Base-by-base conservation (phyloP, 2,329 filamentous ascomycete genomes). In the Penicillium griseofulvum region DNA sequence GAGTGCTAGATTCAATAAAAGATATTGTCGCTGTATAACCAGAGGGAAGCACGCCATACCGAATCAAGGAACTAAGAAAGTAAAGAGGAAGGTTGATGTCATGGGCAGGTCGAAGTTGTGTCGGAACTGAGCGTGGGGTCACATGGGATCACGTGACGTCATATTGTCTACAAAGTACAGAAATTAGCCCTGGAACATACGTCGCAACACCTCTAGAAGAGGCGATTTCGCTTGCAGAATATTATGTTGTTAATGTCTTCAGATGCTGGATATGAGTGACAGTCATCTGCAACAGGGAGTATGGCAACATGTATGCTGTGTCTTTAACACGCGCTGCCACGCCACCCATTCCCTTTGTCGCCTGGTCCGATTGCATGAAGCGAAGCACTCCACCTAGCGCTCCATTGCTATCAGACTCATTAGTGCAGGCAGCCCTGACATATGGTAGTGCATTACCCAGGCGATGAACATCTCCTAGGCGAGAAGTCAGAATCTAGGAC, bases 21-120 rank as follows among this genome's bases (percentile, higher is more conserved):
- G 1, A 33, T 12, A 9, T n/a, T n/a, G 34, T 28, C 19, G 26
- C 16, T 12, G 16, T 8, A 38, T 39, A 14, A 29, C 36, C 47
- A 38, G 10, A 36, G 17, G 12, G n/a, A 12, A n/a, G 19, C 12
- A 12, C n/a, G 34, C 47, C n/a, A 31, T 19, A 34, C 38, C 22
- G 34, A 33, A 50, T 51, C 19, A n/a, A 34, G 29, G n/a, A 51
- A 45, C 48, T 34, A 41, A 34, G 26, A 49, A 38, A 29, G 39
- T 14, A 44, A 22, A 43, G 26, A 34, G 34, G 41, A 34, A 43
- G 41, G 41, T 55, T 55, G 52, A 55, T 55, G 52, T 55, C 52
- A 51, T 45, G 52, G n/a, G 26, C 11, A 55, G 17, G 52, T 51
- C 19, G 52, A 45, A 41, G 39, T 54, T 50, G 46, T 50, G 34